Conservation (phyloP, 352 stramenopile species). For the Pythium dissotocum region DNA sequence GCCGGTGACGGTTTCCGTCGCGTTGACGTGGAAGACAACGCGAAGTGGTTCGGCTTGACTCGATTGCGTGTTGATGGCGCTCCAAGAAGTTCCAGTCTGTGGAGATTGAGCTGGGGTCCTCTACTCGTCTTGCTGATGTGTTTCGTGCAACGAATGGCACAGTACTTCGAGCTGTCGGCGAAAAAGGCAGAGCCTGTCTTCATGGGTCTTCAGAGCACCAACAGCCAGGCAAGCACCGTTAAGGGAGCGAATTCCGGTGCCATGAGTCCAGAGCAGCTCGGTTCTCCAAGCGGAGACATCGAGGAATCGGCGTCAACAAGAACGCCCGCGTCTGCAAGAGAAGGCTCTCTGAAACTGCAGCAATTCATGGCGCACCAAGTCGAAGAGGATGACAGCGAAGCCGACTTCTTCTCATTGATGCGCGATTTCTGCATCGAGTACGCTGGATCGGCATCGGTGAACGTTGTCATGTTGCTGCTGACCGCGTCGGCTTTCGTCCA, state of each 20-base stretch:
- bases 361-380: constrained; percentile 14
- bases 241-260: not conserved
- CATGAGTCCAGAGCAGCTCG: not conserved
- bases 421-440: constrained; percentile 70
- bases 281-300: not conserved
- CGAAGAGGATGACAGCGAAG: constrained; percentile 35
- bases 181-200: not conserved
- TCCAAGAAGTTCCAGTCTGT: constrained; percentile 34
- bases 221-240: constrained; percentile 14
- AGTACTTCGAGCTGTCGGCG: constrained; percentile 56
- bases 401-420: constrained; percentile 66
- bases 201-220: not conserved
- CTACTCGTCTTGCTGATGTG: constrained; percentile 79
- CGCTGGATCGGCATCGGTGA: constrained; percentile 74
- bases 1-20: constrained; percentile 14
- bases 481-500: constrained; percentile 82
- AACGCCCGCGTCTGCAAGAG: constrained; percentile 1
- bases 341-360: not conserved
- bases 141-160: constrained; percentile 62
- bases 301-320: not conserved
- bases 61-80: constrained; percentile 43
- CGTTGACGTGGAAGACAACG: constrained; percentile 18
- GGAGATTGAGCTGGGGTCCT: constrained; percentile 50
- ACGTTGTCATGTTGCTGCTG: constrained; percentile 73
- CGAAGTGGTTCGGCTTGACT: constrained; percentile 38